Conservation (phyloP, 192 early-diverging fungal species). For the Backusella morwellensis region DNA sequence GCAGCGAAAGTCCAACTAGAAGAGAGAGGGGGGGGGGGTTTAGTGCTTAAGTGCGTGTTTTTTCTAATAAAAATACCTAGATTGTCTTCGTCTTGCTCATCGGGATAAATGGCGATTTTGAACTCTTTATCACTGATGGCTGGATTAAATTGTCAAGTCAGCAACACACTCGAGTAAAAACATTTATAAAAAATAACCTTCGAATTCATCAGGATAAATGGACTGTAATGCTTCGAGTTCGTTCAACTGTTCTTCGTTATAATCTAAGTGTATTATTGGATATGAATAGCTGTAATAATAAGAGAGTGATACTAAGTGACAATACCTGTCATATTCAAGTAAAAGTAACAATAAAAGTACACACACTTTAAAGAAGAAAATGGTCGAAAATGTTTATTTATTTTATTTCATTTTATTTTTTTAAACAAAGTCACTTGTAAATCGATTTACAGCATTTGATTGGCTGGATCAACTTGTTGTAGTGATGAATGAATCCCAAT, state of each 20-base stretch:
- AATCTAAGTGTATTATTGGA: slow-evolving; percentile 39
- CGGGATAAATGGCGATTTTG: slow-evolving; percentile 53
- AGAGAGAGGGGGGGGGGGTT: background rate
- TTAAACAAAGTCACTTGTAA: background rate
- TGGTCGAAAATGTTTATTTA: background rate
- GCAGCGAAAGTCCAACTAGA: slow-evolving; percentile 46
- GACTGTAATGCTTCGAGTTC: slow-evolving; percentile 80
- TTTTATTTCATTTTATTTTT: background rate
- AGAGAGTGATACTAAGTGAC: background rate
- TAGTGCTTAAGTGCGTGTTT: background rate
- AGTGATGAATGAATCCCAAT: slow-evolving; percentile 8
- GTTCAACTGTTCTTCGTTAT: slow-evolving; percentile 75
- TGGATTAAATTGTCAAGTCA: background rate
- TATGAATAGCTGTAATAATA: background rate
- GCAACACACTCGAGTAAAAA: background rate
- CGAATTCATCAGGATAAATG: slow-evolving; percentile 79
- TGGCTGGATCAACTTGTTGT: background rate
- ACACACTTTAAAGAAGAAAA: background rate
- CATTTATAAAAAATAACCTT: slow-evolving; percentile 34
- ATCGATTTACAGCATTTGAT: background rate
- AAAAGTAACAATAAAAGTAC: background rate
- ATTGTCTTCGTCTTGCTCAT: slow-evolving; percentile 61
- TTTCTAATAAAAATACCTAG: slow-evolving; percentile 34
- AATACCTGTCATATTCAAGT: background rate
- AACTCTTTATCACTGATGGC: slow-evolving; percentile 48